Base-by-base conservation (phyloP, 345 rosid species). In the Euphorbia lathyris region DNA sequence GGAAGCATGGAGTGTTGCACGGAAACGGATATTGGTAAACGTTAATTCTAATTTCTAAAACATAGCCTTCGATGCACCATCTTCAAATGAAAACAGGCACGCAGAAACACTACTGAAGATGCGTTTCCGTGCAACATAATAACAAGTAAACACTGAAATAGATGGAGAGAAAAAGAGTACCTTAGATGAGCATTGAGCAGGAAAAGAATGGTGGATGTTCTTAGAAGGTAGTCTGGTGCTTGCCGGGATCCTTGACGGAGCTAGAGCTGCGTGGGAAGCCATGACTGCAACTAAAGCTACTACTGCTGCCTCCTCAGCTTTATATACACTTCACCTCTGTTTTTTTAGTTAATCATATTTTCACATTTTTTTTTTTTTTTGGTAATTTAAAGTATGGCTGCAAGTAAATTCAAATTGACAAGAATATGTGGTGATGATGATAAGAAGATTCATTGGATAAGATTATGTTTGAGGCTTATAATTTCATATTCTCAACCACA, bases 261-360 rank as follows among this genome's bases (percentile, higher is more conserved):
- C 97, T 26, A 95, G 88, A 84, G 93, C 93, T 81, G 97, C 89
- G 75, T 88, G 90, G 66, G 90, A 83, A 72, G 99, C 96, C 99
- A 95, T 95, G 82, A 74, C 77, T 74, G 69, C 80, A 73, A 82
- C 80, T 75, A 67, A 69, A 76, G 73, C 73, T 56, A 32, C n/a
- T 59, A 34, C 38, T 20, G 53, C 32, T 42, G 58, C 58, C 77
- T 63, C 70, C 45, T 56, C 43, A 4, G 9, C 43, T 22, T 69
- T 80, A 23, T 58, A 38, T 70, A 72, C 55, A 66, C 43, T 20
- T 60, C 16, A 23, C 11, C 26, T 70, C 40, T 0, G 23, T 69
- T 66, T n/a, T 22, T 16, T 47, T 25, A 20, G 63, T 52, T 26
- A 20, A 13, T 42, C 22, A 27, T 23, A 42, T 34, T 63, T 71